Conservation (phyloP, 2,329 filamentous ascomycete genomes). For the Rutstroemia sp. region DNA sequence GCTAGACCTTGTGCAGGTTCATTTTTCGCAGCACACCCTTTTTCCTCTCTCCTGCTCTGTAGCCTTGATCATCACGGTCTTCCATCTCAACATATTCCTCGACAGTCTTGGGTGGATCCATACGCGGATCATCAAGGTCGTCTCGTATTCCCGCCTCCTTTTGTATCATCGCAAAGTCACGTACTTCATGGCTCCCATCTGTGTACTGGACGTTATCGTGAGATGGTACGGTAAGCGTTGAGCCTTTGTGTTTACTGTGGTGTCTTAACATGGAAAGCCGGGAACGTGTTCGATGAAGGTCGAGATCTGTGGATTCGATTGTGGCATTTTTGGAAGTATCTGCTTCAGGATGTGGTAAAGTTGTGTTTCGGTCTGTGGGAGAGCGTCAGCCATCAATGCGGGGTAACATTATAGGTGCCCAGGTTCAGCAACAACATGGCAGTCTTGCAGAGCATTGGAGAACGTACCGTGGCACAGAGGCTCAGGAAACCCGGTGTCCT, state of each 20-base stretch:
- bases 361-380: constrained; percentile 45
- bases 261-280: constrained; percentile 15
- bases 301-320: constrained; percentile 48
- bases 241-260: constrained; percentile 12
- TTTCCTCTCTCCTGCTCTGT: constrained; percentile 15
- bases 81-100: constrained; percentile 1
- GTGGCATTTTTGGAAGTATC: constrained; percentile 48
- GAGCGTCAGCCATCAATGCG: background rate
- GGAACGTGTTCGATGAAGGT: constrained; percentile 29
- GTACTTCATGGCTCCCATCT: constrained; percentile 16
- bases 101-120: background rate
- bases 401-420: background rate
- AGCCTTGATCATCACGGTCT: constrained; percentile 1
- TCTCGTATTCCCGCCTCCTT: constrained; percentile 1
- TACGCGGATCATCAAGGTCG: constrained; percentile 4
- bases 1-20: constrained; percentile 10
- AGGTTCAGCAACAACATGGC: background rate
- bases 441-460: background rate
- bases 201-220: constrained; percentile 22
- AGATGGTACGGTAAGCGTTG: constrained; percentile 6
- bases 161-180: background rate
- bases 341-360: constrained; percentile 54
- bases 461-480: constrained; percentile 23
- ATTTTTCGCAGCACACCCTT: constrained; percentile 17
- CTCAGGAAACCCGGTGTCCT: constrained; percentile 32